A percentile compares a stretch with the other conserved stretches of the same genome.
These are phyloP conservation scores for Malassezia caprae DNA, from an alignment of 1,284 basidiomycete species.

Conservation along the genomic window DNA sequence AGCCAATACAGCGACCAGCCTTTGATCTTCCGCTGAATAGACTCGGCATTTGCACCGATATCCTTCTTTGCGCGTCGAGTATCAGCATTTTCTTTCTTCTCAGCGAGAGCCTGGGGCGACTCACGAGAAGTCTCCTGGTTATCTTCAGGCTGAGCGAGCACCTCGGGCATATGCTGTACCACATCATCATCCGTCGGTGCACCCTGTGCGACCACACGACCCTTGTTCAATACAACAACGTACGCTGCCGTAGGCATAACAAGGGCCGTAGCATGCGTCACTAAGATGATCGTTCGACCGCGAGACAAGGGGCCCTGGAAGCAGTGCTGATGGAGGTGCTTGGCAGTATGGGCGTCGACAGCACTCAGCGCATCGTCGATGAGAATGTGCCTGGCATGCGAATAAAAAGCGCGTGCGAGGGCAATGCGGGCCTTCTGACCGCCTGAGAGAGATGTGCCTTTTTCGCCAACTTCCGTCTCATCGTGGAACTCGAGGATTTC, in stretches of 20 bases:
- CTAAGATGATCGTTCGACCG: slow-evolving; percentile 65
- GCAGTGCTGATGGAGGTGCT: slow-evolving; percentile 61
- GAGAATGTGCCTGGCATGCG: slow-evolving; percentile 13
- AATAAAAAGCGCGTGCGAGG: slow-evolving; percentile 25
- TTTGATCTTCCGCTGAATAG: slow-evolving; percentile 32
- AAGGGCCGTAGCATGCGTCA: slow-evolving; percentile 74
- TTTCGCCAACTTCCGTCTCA: slow-evolving; percentile 79
- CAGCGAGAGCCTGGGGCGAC: not conserved
- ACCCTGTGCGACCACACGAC: slow-evolving; percentile 62
- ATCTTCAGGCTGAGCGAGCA: slow-evolving; percentile 27
- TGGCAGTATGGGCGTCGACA: slow-evolving; percentile 49
- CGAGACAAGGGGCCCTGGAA: slow-evolving; percentile 59
- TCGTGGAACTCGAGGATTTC: slow-evolving; percentile 62
- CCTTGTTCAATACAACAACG: slow-evolving; percentile 64
- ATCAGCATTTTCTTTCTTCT: slow-evolving; percentile 16
- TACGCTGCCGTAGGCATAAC: slow-evolving; percentile 62
- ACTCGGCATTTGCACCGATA: slow-evolving; percentile 35
- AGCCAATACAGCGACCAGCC: slow-evolving; percentile 31
- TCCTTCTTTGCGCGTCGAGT: slow-evolving; percentile 32
- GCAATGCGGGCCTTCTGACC: slow-evolving; percentile 29
- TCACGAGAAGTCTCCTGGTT: not conserved
- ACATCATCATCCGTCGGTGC: slow-evolving; percentile 51
- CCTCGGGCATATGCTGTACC: slow-evolving; percentile 27
- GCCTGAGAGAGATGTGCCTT: slow-evolving; percentile 47
- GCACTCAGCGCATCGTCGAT: slow-evolving; percentile 26